phyloP scores from a whole-genome alignment of 1,139 yeast genomes.

The Fermentozyma sake region DNA sequence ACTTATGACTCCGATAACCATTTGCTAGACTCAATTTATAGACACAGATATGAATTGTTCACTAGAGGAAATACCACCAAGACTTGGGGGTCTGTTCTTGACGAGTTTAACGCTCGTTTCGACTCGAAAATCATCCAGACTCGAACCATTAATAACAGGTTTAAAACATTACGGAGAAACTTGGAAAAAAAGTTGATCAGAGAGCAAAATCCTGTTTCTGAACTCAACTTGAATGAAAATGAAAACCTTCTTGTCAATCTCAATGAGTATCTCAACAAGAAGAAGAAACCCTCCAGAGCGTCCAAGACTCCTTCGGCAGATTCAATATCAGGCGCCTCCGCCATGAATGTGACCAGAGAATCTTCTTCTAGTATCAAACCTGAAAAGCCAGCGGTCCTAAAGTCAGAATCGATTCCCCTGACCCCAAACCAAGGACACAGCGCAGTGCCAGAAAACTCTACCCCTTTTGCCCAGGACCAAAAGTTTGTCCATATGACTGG shows the following conservation, averaged over 20 bases:
- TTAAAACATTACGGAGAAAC: conserved; percentile 20
- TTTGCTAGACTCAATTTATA: conserved; percentile 18
- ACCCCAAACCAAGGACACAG: no score
- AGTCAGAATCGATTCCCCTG: no score
- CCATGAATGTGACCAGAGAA: no score
- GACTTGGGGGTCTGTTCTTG: conserved; percentile 25
- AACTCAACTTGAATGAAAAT: conserved; percentile 21
- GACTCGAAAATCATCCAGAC: conserved; percentile 21
- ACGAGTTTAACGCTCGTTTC: conserved; percentile 19
- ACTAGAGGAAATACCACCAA: conserved; percentile 27
- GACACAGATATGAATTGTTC: conserved; percentile 20
- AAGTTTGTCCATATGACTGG: no score
- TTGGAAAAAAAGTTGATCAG: conserved; percentile 17
- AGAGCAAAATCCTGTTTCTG: conserved; percentile 10
- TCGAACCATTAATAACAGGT: conserved; percentile 28
- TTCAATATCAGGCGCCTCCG: no score
- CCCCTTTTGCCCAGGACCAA: no score
- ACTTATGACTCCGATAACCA: conserved; percentile 25
- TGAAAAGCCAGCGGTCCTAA: no score
- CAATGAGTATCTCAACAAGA: conserved; percentile 11
- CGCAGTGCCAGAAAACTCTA: no score
- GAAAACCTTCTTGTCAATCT: conserved; percentile 20
- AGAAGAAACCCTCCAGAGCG: conserved; percentile 3
- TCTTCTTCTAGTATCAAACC: no score
- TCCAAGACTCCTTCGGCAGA: no score